These are phyloP conservation scores for Populus hybrid DNA, from an alignment of 441 rosid genomes.

Conservation along the genomic window DNA sequence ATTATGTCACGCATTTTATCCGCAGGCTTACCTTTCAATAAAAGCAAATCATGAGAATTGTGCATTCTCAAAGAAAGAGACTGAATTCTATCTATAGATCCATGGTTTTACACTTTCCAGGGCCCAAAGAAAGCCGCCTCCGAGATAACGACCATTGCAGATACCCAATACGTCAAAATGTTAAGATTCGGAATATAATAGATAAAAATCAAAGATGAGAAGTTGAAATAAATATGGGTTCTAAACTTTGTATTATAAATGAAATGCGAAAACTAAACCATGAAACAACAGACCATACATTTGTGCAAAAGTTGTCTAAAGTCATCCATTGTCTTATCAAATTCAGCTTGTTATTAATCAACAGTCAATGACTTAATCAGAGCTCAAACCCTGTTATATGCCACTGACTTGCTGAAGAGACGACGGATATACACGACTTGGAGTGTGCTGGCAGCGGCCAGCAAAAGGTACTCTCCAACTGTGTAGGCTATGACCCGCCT, in stretches of 20 bases:
- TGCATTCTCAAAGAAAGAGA: background rate
- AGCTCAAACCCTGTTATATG: conserved; percentile 75
- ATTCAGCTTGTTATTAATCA: conserved; percentile 8
- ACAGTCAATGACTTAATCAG: conserved; percentile 13
- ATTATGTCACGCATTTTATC: too few species aligned
- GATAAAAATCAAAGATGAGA: background rate
- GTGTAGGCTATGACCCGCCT: conserved; percentile 85
- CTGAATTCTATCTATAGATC: background rate
- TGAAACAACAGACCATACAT: background rate
- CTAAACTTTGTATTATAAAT: conserved; percentile 2
- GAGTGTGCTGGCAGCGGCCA: conserved; percentile 66
- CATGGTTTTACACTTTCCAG: background rate
- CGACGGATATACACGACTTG: conserved; percentile 81
- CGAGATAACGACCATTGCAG: background rate
- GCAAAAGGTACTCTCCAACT: conserved; percentile 66
- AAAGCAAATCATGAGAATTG: background rate
- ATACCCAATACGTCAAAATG: background rate
- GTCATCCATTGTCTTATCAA: conserved; percentile 5
- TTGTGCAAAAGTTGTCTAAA: conserved; percentile 2
- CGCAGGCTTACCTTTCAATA: background rate
- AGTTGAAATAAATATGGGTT: background rate
- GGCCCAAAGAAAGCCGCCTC: background rate
- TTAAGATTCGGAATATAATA: background rate
- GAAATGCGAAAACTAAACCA: conserved; percentile 8
- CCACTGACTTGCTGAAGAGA: conserved; percentile 95